Conservation (phyloP, 768 basidiomycete species). For the Phylloporus arenicola region DNA sequence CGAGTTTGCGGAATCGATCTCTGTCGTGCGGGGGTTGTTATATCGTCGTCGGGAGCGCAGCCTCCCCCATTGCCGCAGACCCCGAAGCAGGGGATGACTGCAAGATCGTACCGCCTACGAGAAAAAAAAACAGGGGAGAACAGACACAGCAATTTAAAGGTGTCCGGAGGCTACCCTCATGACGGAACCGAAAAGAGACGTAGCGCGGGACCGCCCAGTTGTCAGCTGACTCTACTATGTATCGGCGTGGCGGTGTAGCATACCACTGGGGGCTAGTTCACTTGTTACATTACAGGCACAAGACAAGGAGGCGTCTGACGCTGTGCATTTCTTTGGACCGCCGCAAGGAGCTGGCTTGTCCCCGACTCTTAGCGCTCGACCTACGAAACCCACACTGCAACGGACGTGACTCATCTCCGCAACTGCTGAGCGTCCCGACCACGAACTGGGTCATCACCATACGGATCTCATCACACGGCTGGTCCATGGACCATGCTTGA, state of each 20-base stretch:
- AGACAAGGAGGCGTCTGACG: too few relatives aligned
- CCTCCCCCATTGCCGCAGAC: slow-evolving; percentile 27
- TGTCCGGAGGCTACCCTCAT: slow-evolving; percentile 13
- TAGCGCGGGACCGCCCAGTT: slow-evolving; percentile 4
- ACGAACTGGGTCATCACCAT: neutral
- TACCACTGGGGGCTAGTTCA: too few relatives aligned
- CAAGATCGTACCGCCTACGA: slow-evolving; percentile 16
- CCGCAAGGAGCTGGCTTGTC: neutral
- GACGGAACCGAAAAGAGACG: slow-evolving; percentile 7
- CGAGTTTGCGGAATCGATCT: slow-evolving; percentile 3
- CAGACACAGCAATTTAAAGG: slow-evolving; percentile 6
- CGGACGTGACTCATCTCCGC: neutral
- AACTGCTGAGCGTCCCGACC: neutral
- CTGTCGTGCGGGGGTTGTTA: slow-evolving; percentile 3
- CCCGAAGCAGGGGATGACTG: slow-evolving; percentile 12
- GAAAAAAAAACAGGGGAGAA: too few relatives aligned
- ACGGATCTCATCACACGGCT: neutral
- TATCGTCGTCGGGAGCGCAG: slow-evolving; percentile 26
- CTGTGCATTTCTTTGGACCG: neutral
- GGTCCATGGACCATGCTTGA: slow-evolving; percentile 1
- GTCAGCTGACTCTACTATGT: too few relatives aligned
- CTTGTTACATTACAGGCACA: neutral
- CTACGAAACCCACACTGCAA: neutral
- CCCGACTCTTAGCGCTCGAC: neutral
- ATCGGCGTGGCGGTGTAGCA: too few relatives aligned